These are phyloP conservation scores for Centella asiatica DNA, from an alignment of 129 eudicot species.

Conservation along the genomic window DNA sequence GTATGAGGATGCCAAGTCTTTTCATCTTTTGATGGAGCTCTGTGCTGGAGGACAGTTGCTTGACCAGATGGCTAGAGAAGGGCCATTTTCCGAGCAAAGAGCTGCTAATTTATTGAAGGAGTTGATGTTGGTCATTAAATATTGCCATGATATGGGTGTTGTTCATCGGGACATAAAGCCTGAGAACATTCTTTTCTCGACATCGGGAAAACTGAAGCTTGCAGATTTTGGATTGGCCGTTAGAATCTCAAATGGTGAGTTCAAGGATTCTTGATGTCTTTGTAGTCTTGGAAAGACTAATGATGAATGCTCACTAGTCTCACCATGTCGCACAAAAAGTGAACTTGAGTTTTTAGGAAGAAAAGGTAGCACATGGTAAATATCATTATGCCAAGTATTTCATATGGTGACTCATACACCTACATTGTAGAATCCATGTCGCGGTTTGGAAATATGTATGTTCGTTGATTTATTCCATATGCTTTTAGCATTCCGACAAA, in stretches of 20 bases:
- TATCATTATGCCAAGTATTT: no score
- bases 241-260: slow-evolving; percentile 41
- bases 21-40: slow-evolving; percentile 52
- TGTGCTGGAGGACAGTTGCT: slow-evolving; percentile 44
- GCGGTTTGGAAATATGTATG: no score
- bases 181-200: slow-evolving; percentile 41
- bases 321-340: no score
- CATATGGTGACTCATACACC: no score
- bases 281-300: not conserved
- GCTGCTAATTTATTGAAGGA: slow-evolving; percentile 43
- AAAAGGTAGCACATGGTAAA: no score
- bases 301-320: no score
- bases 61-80: slow-evolving; percentile 42
- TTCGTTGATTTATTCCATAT: no score
- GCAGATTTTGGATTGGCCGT: slow-evolving; percentile 64
- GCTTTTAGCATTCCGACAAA: no score
- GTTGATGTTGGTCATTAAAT: slow-evolving; percentile 50
- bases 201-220: slow-evolving; percentile 45
- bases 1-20: slow-evolving; percentile 39
- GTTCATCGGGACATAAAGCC: slow-evolving; percentile 57
- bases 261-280: not conserved
- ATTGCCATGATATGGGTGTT: slow-evolving; percentile 63
- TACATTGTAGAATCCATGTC: no score
- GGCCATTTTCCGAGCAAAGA: slow-evolving; percentile 37
- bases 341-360: no score